These are phyloP conservation scores for Phytopythium oedochilum DNA, from an alignment of 352 stramenopile genomes.

Conservation along the genomic window DNA sequence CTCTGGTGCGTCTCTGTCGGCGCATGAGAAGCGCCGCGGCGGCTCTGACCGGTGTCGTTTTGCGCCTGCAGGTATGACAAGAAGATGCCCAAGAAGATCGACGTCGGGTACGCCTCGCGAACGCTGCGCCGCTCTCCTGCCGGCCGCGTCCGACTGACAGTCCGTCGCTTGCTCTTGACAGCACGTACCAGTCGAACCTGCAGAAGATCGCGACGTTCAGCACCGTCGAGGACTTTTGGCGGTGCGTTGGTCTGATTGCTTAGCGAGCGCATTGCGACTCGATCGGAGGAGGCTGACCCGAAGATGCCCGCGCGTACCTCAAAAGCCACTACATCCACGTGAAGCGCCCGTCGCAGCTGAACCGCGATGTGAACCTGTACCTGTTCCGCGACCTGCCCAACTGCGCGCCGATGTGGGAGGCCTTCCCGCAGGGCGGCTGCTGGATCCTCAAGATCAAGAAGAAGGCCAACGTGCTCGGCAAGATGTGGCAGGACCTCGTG, in stretches of 20 bases:
- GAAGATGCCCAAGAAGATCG: conserved; percentile 90
- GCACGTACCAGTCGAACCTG: conserved; percentile 77
- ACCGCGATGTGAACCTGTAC: conserved; percentile 91
- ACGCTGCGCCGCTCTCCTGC: not conserved
- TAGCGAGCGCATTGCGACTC: too few species aligned
- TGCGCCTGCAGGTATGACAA: conserved; percentile 86
- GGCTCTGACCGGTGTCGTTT: conserved; percentile 8
- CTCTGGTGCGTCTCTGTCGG: conserved; percentile 57
- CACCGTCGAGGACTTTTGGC: conserved; percentile 93
- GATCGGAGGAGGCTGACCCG: too few species aligned
- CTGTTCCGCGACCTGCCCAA: conserved; percentile 89
- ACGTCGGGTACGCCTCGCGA: conserved; percentile 56
- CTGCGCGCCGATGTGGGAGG: conserved; percentile 89
- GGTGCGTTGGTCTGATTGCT: conserved; percentile 49
- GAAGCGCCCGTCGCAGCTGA: conserved; percentile 90
- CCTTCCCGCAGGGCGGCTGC: conserved; percentile 90
- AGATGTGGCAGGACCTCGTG: conserved; percentile 94
- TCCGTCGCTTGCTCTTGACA: conserved; percentile 11
- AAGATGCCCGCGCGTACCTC: too few species aligned
- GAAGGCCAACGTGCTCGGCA: conserved; percentile 90
- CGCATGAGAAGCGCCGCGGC: too few species aligned
- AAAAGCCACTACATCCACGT: conserved; percentile 93
- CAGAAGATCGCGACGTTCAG: conserved; percentile 88
- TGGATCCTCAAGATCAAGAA: conserved; percentile 96
- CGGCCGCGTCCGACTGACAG: conserved; percentile 7